A percentile compares a stretch with the other conserved stretches of the same genome.
These are phyloP conservation scores for Podospora didyma DNA, from an alignment of 495 filamentous ascomycete genomes.

Conservation along the genomic window DNA sequence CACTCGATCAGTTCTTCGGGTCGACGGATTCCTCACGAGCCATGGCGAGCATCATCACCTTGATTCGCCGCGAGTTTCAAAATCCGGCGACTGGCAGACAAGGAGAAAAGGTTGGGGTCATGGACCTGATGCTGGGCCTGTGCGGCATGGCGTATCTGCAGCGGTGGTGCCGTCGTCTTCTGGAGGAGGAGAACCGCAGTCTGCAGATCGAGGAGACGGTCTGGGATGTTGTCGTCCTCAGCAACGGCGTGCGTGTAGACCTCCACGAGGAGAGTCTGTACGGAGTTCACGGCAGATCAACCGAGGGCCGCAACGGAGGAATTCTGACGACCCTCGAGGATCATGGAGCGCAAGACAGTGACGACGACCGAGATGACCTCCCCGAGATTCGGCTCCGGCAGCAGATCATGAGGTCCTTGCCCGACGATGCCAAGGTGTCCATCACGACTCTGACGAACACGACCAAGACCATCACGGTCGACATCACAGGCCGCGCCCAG, in stretches of 20 bases:
- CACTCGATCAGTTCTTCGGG: constrained; percentile 70
- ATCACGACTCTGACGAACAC: constrained; percentile 62
- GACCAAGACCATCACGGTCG: constrained; percentile 68
- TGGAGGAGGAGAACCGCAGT: constrained; percentile 50
- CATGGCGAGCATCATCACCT: constrained; percentile 72
- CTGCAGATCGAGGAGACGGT: constrained; percentile 58
- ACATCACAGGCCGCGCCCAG: constrained; percentile 61
- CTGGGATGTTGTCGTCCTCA: constrained; percentile 77
- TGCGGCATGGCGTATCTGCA: constrained; percentile 72
- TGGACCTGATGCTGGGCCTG: constrained; percentile 62
- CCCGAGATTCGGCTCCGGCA: constrained; percentile 41
- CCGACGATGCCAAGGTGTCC: constrained; percentile 52
- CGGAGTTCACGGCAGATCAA: constrained; percentile 22
- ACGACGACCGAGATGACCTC: constrained; percentile 36
- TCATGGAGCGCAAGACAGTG: constrained; percentile 27
- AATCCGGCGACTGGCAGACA: constrained; percentile 54
- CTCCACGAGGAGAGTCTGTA: constrained; percentile 43
- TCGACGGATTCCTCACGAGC: constrained; percentile 75
- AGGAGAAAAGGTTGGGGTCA: constrained; percentile 60
- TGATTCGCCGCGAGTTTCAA: constrained; percentile 68
- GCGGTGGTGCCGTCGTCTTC: constrained; percentile 58
- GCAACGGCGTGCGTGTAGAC: constrained; percentile 59
- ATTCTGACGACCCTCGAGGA: constrained; percentile 48
- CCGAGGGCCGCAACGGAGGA: constrained; percentile 28
- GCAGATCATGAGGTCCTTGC: constrained; percentile 42